These are phyloP conservation scores for Pythium vanterpoolii DNA, from an alignment of 352 stramenopile genomes.

Conservation along the genomic window DNA sequence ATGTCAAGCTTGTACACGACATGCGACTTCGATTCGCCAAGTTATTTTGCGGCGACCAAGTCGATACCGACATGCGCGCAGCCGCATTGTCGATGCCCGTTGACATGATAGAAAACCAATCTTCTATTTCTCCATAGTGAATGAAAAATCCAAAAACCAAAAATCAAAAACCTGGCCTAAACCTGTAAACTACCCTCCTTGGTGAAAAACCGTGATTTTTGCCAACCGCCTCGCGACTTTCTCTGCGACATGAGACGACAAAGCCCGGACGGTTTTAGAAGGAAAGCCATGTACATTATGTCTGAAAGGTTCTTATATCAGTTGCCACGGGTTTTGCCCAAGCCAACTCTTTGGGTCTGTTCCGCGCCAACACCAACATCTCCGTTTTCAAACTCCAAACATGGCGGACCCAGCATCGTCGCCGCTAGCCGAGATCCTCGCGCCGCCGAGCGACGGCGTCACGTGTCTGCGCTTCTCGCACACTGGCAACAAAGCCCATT, in stretches of 20 bases:
- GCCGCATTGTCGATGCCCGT: no score
- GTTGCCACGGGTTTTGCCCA: not conserved
- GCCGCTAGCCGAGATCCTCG: constrained; percentile 41
- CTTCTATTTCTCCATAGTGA: no score
- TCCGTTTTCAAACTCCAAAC: constrained; percentile 2
- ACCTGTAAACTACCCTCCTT: no score
- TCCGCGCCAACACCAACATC: not conserved
- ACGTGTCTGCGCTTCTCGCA: constrained; percentile 76
- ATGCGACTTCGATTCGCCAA: no score
- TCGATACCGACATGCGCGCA: no score
- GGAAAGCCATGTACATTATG: not conserved
- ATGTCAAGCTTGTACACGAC: no score
- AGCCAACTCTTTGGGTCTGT: not conserved
- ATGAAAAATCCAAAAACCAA: no score
- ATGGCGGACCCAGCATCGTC: constrained; percentile 29
- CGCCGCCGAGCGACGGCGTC: constrained; percentile 81
- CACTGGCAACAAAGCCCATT: constrained; percentile 36
- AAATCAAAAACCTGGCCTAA: no score
- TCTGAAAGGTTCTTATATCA: constrained; percentile 9
- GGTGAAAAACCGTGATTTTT: no score
- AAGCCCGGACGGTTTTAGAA: not conserved
- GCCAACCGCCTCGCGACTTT: no score
- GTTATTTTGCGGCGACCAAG: no score
- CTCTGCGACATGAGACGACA: not conserved
- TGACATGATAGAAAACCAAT: no score